Evolutionary conservation across 2,329 filamentous ascomycete genomes (phyloP), one percentile per base, ranked within the genome.

Genomic region (Fusarium proliferatum): DNA sequence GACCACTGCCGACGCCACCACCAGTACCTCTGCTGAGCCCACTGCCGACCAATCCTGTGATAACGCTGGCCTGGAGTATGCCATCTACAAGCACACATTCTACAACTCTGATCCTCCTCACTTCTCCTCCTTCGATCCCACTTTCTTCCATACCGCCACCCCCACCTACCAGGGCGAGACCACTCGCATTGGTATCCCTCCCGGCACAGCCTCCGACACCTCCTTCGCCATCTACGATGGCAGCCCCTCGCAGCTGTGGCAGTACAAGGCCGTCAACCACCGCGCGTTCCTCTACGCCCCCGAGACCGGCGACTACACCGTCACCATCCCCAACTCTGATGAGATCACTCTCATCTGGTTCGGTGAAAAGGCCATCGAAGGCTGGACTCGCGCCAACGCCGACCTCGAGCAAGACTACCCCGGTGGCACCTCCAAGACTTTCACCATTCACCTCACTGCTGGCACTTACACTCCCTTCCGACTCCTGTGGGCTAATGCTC

Each of bases 291-390:
- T 67, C 30, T 67, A 58, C 1, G 64, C 64, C 6, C 64, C 64
- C 1, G 43, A 10, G 2, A 17, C 38, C 0, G 64, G 64, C 12
- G 33, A 13, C 5, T 67, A 67, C 15, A 10, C 21, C 3, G 61
- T 67, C 9, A 67, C 64, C 4, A 33, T 67, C 3, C 64, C 64
- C 15, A 67, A 66, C 49, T 67, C 64, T 21, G 64, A 67, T 8
- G 64, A 67, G 48, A 67, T 67, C 17, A 67, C 64, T 3, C 61
- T 67, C 7, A 43, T 67, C 4, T 67, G 64, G 64, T 67, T 67
- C 43, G 64, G 64, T 2, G 1, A 13, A 9, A 67, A 67, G 42
- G 64, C 64, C 3, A 1, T 66, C 0, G 3, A 11, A 1, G 17
- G 36, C 4, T 67, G 64, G 64, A 59, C 49, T 13, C 64, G 64